Conservation (phyloP, 1,139 yeast genomes). For the Komagataea norvegica region DNA sequence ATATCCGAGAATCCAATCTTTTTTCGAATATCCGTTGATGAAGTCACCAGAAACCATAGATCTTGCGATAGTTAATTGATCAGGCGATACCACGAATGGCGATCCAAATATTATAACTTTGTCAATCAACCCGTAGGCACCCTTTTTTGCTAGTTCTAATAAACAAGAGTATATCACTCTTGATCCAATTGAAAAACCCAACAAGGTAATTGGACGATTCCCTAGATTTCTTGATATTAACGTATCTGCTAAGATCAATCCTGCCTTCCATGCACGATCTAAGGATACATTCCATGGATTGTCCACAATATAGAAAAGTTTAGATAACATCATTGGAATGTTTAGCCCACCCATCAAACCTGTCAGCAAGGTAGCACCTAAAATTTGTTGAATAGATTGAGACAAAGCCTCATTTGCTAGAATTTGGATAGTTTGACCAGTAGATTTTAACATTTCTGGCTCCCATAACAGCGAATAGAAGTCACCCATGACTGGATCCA, state of each 20-base stretch:
- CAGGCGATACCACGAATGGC: slow-evolving; percentile 76
- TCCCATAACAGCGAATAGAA: slow-evolving; percentile 91
- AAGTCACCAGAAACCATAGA: slow-evolving; percentile 89
- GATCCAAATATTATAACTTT: slow-evolving; percentile 87
- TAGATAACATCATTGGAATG: slow-evolving; percentile 86
- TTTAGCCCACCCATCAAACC: slow-evolving; percentile 96
- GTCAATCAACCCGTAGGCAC: slow-evolving; percentile 85
- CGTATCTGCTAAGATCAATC: slow-evolving; percentile 87
- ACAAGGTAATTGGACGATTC: slow-evolving; percentile 84
- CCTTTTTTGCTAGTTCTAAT: slow-evolving; percentile 76
- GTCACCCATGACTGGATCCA: slow-evolving; percentile 98
- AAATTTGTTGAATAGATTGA: slow-evolving; percentile 88
- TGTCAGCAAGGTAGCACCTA: slow-evolving; percentile 88
- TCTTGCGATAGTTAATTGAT: slow-evolving; percentile 74
- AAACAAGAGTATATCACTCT: slow-evolving; percentile 89
- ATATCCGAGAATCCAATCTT: slow-evolving; percentile 96
- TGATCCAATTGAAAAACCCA: slow-evolving; percentile 93
- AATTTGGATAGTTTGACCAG: slow-evolving; percentile 93
- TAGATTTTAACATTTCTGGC: slow-evolving; percentile 93
- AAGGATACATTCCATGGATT: slow-evolving; percentile 98
- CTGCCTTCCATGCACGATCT: slow-evolving; percentile 97
- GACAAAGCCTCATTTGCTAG: slow-evolving; percentile 91
- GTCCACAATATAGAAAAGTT: slow-evolving; percentile 83
- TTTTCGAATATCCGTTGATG: slow-evolving; percentile 84
- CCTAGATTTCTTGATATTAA: slow-evolving; percentile 84